Base-by-base conservation (phyloP, 345 rosid species). In the Euclidium syriacum region DNA sequence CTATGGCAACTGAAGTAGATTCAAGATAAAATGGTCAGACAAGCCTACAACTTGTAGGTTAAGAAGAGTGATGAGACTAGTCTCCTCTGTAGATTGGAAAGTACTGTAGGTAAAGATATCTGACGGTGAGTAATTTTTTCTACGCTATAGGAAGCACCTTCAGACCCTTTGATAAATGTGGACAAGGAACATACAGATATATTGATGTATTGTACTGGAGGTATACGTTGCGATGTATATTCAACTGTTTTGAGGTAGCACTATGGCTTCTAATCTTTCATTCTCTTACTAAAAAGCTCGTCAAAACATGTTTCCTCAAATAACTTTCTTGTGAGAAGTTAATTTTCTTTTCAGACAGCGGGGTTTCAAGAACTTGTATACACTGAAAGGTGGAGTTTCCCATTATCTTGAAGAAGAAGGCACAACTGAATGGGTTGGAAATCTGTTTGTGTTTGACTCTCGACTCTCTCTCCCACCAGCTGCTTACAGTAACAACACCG, bases 161-260 rank as follows among this genome's bases (percentile, higher is more conserved):
- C 79, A 19, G 95, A 92, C 77, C 95, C 90, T 67, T 74, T 92
- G 67, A 78, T 82, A 53, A 68, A 80, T 52, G 83, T 77, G 62
- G 81, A 92, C 66, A 85, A 83, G 77, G 87, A 83, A 20, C 82
- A 81, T 27, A 80, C 89, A 56, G 79, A 86, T 62, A 66, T 92
- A 54, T 67, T 89, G 61, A 92, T 92, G 96, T 92, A 92, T 47
- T 89, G 98, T 56, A 92, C 98, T 1, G 96, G 98, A 12, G 98
- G 98, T 44, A 89, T 89, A 35, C 96, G 94, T n/a, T 89, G 98
- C 24, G 96, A 92, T 63, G 94, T 92, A 64, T 92, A 85, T 74
- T 92, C 98, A 55, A 79, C 91, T 26, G 81, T 92, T 52, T 75
- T 92, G 49, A 88, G 96, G 98, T 91, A 78, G 33, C 53, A 50